Evolutionary conservation across 164 flowering plant species (phyloP).

Genomic region (Buxus sempervirens): DNA sequence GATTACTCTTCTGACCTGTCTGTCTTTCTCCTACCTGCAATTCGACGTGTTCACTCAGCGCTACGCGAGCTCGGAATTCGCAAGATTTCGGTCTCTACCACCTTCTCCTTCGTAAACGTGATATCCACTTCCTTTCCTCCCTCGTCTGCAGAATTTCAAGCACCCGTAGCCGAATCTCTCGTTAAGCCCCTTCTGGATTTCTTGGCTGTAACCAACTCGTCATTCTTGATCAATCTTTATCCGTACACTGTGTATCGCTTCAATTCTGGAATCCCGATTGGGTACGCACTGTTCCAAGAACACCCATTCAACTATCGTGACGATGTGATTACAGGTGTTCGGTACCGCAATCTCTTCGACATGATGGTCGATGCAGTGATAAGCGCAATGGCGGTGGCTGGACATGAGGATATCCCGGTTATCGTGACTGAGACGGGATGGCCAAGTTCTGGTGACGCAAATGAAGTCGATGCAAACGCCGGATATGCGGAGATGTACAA

Average conservation of each 20-base stretch:
- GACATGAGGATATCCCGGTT: conserved; percentile 60
- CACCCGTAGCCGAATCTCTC: conserved; percentile 27
- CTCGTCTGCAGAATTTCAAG: conserved; percentile 56
- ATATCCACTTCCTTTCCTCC: conserved; percentile 69
- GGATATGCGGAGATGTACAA: conserved; percentile 56
- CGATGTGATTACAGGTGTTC: conserved; percentile 58
- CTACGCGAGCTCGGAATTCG: conserved; percentile 55
- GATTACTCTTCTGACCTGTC: conserved; percentile 26
- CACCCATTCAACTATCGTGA: conserved; percentile 54
- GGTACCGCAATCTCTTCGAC: conserved; percentile 77
- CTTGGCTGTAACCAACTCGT: conserved; percentile 53
- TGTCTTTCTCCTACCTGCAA: conserved; percentile 49
- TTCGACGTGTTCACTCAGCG: conserved; percentile 42
- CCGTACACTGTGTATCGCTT: conserved; percentile 64
- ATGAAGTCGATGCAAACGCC: conserved; percentile 43
- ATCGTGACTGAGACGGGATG: conserved; percentile 84
- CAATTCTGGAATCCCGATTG: conserved; percentile 54
- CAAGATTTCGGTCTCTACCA: conserved; percentile 63
- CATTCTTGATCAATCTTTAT: conserved; percentile 58
- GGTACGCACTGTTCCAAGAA: conserved; percentile 66
- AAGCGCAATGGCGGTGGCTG: conserved; percentile 55
- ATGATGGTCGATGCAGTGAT: conserved; percentile 73
- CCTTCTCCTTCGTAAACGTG: conserved; percentile 53
- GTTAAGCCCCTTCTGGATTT: conserved; percentile 60
- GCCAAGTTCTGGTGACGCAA: conserved; percentile 51